phyloP scores from a whole-genome alignment of 495 filamentous ascomycete species.

The Pyronema omphalodes region DNA sequence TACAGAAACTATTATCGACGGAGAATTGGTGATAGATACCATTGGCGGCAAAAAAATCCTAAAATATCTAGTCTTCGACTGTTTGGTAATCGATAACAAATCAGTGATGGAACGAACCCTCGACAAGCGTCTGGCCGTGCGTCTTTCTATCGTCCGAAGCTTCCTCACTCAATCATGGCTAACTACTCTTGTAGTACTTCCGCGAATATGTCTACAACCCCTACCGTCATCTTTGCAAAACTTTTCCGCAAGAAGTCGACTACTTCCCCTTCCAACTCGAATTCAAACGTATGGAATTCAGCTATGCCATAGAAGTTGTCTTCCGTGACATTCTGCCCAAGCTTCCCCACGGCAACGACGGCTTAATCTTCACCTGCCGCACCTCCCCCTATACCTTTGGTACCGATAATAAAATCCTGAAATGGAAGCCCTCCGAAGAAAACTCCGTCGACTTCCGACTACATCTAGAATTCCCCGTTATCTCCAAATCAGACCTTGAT shows the following conservation, averaged over 20 bases:
- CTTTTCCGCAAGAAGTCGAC: slow-evolving; percentile 47
- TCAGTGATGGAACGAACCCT: slow-evolving; percentile 57
- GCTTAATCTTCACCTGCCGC: slow-evolving; percentile 88
- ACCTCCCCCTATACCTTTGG: slow-evolving; percentile 68
- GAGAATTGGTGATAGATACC: slow-evolving; percentile 74
- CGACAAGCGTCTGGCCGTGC: slow-evolving; percentile 59
- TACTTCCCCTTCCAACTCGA: slow-evolving; percentile 59
- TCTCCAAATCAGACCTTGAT: slow-evolving; percentile 33
- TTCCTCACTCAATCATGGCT: not conserved
- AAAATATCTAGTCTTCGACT: slow-evolving; percentile 83
- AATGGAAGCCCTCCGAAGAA: slow-evolving; percentile 88
- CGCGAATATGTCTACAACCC: slow-evolving; percentile 59
- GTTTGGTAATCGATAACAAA: slow-evolving; percentile 61
- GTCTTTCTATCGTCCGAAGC: slow-evolving; percentile 6
- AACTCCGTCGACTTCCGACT: slow-evolving; percentile 88
- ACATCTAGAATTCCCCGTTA: slow-evolving; percentile 50
- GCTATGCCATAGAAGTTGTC: slow-evolving; percentile 80
- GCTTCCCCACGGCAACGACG: slow-evolving; percentile 83
- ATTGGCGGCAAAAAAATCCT: slow-evolving; percentile 44
- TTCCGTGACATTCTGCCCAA: slow-evolving; percentile 66
- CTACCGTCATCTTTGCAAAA: slow-evolving; percentile 49
- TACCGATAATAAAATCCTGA: slow-evolving; percentile 53
- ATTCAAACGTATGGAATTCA: slow-evolving; percentile 70
- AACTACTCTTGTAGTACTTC: slow-evolving; percentile 36
- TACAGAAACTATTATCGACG: slow-evolving; percentile 67